phyloP scores from a whole-genome alignment of 305 asterid genomes.

The Striga hermonthica region DNA sequence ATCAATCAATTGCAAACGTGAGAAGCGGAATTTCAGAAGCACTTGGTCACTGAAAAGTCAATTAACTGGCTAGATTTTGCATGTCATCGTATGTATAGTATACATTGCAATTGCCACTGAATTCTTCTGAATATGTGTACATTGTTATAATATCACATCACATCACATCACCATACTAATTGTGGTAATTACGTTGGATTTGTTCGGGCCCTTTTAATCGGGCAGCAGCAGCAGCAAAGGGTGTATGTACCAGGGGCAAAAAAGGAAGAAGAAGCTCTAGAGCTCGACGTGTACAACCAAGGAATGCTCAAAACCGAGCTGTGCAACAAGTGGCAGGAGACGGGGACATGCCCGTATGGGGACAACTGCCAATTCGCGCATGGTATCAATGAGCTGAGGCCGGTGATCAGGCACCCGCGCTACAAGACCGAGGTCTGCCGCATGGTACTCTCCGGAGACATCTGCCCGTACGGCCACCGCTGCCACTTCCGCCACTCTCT shows the following conservation, averaged over 20 bases:
- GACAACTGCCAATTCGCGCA: slow-evolving; percentile 78
- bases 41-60: background rate
- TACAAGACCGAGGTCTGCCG: slow-evolving; percentile 83
- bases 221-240: slow-evolving; percentile 45
- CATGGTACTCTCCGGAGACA: slow-evolving; percentile 66
- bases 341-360: slow-evolving; percentile 63
- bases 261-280: slow-evolving; percentile 51
- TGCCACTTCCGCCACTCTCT: slow-evolving; percentile 85
- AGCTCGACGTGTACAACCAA: slow-evolving; percentile 66
- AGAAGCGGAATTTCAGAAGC: background rate
- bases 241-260: slow-evolving; percentile 51
- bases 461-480: slow-evolving; percentile 80
- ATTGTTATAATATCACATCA: background rate
- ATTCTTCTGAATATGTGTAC: background rate
- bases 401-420: slow-evolving; percentile 84
- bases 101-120: background rate
- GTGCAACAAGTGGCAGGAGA: slow-evolving; percentile 86
- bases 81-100: background rate
- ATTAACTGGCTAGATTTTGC: background rate
- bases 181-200: slow-evolving; percentile 5
- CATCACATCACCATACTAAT: background rate
- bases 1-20: background rate
- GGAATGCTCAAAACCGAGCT: slow-evolving; percentile 77
- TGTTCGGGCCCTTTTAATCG: slow-evolving; percentile 1
- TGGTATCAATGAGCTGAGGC: slow-evolving; percentile 67